Percentiles rank a stretch among this genome's conserved stretches.
These are phyloP conservation scores for Melocanna baccifera DNA, from an alignment of 176 grass and related monocot genomes.

Conservation along the genomic window DNA sequence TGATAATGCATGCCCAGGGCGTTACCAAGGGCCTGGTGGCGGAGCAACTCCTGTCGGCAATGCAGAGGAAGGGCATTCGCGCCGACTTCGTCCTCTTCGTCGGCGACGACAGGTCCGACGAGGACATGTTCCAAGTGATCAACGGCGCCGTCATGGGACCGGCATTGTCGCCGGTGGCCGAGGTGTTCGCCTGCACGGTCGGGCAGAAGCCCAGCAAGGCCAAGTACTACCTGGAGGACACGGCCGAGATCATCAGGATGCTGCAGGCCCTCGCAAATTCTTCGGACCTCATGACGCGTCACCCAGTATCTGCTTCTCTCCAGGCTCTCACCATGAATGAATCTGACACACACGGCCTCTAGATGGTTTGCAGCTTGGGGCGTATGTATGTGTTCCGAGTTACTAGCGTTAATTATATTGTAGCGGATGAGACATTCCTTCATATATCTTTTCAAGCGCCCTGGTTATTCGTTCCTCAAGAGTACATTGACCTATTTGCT, in stretches of 20 bases:
- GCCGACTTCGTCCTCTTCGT: slow-evolving; percentile 55
- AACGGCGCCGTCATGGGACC: slow-evolving; percentile 17
- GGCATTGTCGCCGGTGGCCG: slow-evolving; percentile 43
- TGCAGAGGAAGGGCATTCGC: slow-evolving; percentile 17
- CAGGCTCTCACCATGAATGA: not conserved
- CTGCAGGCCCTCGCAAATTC: slow-evolving; percentile 41
- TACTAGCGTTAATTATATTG: not conserved
- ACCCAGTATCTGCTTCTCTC: not conserved
- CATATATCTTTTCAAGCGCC: not conserved
- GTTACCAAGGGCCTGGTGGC: slow-evolving; percentile 55
- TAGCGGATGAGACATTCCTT: not conserved
- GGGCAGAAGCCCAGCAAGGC: slow-evolving; percentile 64
- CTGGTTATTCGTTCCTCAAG: not conserved
- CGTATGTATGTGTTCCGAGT: not conserved
- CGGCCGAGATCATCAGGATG: slow-evolving; percentile 48
- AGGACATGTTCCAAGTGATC: slow-evolving; percentile 60
- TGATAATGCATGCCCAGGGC: not conserved
- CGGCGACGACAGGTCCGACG: slow-evolving; percentile 54
- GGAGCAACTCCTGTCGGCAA: slow-evolving; percentile 31
- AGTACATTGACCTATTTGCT: not conserved
- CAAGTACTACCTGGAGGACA: slow-evolving; percentile 60
- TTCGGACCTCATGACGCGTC: slow-evolving; percentile 10
- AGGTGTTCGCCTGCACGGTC: slow-evolving; percentile 58
- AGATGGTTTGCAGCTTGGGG: not conserved
- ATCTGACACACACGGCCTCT: not conserved